Evolutionary conservation across 2,329 filamentous ascomycete genomes (phyloP), one percentile per base, ranked within the genome.

Genomic region (Aureobasidium sp.): DNA sequence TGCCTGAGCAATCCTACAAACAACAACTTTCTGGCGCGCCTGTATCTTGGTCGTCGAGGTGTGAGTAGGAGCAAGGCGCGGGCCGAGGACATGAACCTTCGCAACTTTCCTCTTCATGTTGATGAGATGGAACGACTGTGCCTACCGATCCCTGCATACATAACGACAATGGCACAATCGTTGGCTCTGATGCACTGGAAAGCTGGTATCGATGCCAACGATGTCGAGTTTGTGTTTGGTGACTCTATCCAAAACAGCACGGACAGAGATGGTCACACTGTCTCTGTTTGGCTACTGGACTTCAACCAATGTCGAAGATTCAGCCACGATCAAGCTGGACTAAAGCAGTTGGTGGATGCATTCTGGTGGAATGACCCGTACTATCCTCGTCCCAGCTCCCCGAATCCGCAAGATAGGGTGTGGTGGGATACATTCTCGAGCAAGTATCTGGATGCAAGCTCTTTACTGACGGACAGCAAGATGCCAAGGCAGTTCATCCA

Each of bases 261-360:
- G 3, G 7, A 27, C 25, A 16, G 9, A 6, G 32, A 30, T 25
- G 30, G 45, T 13, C n/a, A 16, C 10, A 21, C 55, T 13, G 14
- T 47, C 30, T 36, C 37, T 14, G 63, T 71, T 36, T 71, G 69
- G 69, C 63, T 72, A 5, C 78, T 86, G 80, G 77, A 86, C 82
- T 74, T 85, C 78, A 68, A 84, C 77, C 41, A 83, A 82, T 68
- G 82, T 79, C 62, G 83, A 69, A 66, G 82, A 76, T 59, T 84
- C 75, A 37, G 67, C 0, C 74, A 78, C 71, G 71, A 79, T 42
- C 59, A 62, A 0, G 78, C 79, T 0, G 65, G 81, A 0, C 53
- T 72, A 13, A 69, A 75, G 39, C 77, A 78, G 1, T 76, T 75
- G 0, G 64, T 62, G 3, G 36, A 61, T 3, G 75, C 74, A 0